Conservation (phyloP, 108 stramenopile genomes). For the Skeletonema potamos region DNA sequence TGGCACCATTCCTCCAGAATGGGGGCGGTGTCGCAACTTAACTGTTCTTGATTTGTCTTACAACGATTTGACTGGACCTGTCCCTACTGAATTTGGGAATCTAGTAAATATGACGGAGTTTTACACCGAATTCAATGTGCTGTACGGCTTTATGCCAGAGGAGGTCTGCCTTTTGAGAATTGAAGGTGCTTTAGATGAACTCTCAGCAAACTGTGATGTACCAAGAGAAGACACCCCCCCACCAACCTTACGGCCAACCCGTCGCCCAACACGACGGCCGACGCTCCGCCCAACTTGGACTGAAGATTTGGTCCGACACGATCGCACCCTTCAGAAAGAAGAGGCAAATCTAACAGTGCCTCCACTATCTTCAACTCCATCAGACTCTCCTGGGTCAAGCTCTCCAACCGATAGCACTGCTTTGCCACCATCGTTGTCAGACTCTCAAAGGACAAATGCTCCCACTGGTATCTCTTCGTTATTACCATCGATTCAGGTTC, state of each 20-base stretch:
- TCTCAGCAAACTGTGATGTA: conserved; percentile 1
- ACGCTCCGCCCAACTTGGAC: not conserved
- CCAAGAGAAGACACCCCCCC: not conserved
- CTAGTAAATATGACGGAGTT: conserved; percentile 6
- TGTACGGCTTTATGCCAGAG: conserved; percentile 9
- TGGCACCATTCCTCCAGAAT: not conserved
- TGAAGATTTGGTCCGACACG: not conserved
- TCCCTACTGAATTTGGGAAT: conserved; percentile 13
- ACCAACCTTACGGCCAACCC: not conserved
- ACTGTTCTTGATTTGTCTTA: not conserved
- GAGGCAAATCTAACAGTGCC: not conserved
- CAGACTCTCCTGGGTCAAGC: not conserved
- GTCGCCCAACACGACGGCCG: not conserved
- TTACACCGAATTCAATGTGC: not conserved
- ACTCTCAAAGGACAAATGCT: not conserved
- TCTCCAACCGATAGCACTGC: not conserved
- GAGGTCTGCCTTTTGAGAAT: conserved; percentile 7
- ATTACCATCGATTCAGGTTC: not conserved
- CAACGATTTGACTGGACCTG: conserved; percentile 14
- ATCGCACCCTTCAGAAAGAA: conserved; percentile 3
- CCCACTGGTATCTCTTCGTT: not conserved
- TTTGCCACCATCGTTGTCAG: not conserved
- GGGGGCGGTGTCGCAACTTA: not conserved
- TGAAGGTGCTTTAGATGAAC: not conserved
- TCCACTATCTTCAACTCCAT: not conserved